Conservation (phyloP, 768 basidiomycete species). For the Udeniomyces megalosporus region DNA sequence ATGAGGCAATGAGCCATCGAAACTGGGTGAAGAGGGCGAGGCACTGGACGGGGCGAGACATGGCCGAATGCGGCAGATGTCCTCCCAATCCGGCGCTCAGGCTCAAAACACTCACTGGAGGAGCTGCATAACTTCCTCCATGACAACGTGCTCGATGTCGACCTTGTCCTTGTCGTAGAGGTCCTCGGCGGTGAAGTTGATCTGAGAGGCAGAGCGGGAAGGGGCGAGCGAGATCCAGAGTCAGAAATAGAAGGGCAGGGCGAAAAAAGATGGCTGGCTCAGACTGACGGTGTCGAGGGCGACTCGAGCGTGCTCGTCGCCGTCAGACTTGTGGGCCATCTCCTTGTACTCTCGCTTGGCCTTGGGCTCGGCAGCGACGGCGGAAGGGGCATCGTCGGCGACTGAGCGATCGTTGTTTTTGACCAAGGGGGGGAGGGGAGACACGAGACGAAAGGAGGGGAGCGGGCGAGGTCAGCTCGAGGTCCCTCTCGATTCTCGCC, state of each 20-base stretch:
- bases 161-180: conserved; percentile 96
- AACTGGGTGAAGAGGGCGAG: neutral
- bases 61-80: neutral
- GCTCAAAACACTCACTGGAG: conserved; percentile 40
- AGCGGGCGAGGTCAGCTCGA: neutral
- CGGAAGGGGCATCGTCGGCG: conserved; percentile 17
- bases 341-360: conserved; percentile 74
- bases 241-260: neutral
- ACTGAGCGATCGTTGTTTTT: conserved; percentile 7
- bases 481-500: too few relatives aligned
- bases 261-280: neutral
- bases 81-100: neutral
- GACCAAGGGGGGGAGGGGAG: neutral
- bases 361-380: conserved; percentile 23
- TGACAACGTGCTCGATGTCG: conserved; percentile 88
- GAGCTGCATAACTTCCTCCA: conserved; percentile 91
- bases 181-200: conserved; percentile 31
- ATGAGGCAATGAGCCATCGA: neutral
- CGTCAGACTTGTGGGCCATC: conserved; percentile 20
- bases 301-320: conserved; percentile 13
- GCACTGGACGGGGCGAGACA: too few relatives aligned
- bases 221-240: neutral
- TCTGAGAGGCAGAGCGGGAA: conserved; percentile 17
- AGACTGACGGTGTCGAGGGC: neutral
- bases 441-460: neutral